A percentile compares a stretch with the other conserved stretches of the same genome.
These are phyloP conservation scores for Microsporum audouinii DNA, from an alignment of 2,329 filamentous ascomycete genomes.

Conservation along the genomic window DNA sequence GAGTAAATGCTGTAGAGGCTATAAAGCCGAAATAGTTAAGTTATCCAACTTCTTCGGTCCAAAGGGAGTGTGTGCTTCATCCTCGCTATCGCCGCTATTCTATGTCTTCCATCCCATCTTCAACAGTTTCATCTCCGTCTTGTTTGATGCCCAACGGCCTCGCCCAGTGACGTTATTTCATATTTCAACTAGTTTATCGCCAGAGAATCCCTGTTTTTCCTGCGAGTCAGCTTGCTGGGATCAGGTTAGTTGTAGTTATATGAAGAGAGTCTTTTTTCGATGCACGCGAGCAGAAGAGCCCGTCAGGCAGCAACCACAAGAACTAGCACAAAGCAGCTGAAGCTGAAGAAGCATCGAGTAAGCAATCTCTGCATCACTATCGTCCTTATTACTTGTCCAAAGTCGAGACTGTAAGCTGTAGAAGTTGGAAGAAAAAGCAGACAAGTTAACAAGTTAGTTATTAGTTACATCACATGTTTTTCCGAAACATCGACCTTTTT, in stretches of 20 bases:
- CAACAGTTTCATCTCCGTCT: background rate
- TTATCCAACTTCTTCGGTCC: no score
- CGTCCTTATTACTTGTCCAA: no score
- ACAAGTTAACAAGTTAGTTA: background rate
- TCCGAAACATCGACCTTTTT: background rate
- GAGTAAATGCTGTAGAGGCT: no score
- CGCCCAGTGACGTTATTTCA: background rate
- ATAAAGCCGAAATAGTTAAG: no score
- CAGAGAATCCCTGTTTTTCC: background rate
- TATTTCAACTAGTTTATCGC: background rate
- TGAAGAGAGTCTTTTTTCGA: background rate
- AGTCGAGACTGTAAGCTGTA: background rate
- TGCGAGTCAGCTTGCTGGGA: background rate
- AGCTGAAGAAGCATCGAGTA: background rate
- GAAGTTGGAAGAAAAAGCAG: no score
- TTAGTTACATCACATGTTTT: constrained; percentile 7
- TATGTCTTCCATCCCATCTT: background rate
- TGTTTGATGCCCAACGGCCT: background rate
- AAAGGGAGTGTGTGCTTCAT: no score
- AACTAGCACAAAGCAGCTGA: background rate
- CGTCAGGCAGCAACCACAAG: background rate
- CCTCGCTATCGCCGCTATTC: no score
- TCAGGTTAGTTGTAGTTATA: background rate
- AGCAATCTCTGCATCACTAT: no score
- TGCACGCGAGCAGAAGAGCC: background rate